Percentiles rank a stretch among this genome's conserved stretches.
Conservation (phyloP, 495 filamentous ascomycete species). For the Xylaria flabelliformis region DNA sequence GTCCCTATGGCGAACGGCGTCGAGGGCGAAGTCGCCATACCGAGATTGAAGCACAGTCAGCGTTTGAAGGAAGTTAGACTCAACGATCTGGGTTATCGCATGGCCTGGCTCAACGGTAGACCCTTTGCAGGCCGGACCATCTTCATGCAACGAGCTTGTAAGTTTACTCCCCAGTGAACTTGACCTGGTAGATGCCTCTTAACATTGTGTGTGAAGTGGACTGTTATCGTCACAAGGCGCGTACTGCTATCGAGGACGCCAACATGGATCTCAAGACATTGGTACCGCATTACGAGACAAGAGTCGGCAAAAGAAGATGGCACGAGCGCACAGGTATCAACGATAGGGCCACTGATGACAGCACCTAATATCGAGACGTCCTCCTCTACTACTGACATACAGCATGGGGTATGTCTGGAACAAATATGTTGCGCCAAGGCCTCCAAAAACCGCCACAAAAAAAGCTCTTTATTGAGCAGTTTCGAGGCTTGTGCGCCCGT, state of each 20-base stretch:
- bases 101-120: slow-evolving; percentile 93
- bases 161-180: slow-evolving; percentile 50
- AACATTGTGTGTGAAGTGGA: slow-evolving; percentile 69
- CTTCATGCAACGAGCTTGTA: slow-evolving; percentile 91
- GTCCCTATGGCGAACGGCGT: slow-evolving; percentile 76
- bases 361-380: background rate
- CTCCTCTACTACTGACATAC: background rate
- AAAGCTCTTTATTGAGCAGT: background rate
- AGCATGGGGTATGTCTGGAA: background rate
- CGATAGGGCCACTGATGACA: slow-evolving; percentile 49
- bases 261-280: slow-evolving; percentile 73
- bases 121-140: slow-evolving; percentile 83
- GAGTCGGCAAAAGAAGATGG: slow-evolving; percentile 86
- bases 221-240: slow-evolving; percentile 92
- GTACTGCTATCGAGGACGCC: slow-evolving; percentile 73
- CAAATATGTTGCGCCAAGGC: background rate
- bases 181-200: slow-evolving; percentile 21
- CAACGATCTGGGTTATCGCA: slow-evolving; percentile 92
- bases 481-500: background rate
- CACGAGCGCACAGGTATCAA: slow-evolving; percentile 63
- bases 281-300: slow-evolving; percentile 87
- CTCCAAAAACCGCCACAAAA: background rate
- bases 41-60: slow-evolving; percentile 67
- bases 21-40: slow-evolving; percentile 66
- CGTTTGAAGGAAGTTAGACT: slow-evolving; percentile 81